Base-by-base conservation (phyloP, 2,329 filamentous ascomycete genomes). In the Colletotrichum sublineola region DNA sequence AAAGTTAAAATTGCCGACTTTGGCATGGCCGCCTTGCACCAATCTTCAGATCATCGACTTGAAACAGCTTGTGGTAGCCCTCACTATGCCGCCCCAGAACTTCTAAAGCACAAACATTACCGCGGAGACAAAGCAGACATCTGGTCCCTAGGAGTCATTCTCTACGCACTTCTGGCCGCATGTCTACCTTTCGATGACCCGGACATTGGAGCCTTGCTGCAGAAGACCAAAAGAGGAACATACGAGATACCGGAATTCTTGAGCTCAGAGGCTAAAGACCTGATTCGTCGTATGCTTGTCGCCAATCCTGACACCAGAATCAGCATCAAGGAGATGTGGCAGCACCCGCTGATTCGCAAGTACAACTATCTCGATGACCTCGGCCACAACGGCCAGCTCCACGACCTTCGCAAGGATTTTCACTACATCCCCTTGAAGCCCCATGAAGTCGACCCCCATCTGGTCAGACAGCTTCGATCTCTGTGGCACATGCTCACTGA, bases 1-100 rank as follows among this genome's bases (percentile, higher is more conserved):
- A 91, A 93, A 70, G 91, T 98, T 81, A 99, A 98, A 83, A 91
- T 99, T 77, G 96, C 96, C 63, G 96, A 99, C 81, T 99, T 99
- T 81, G 96, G 96, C 53, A 98, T 99, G 95, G 96, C 96, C 56
- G 96, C 96, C 4, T 86, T 98, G 53, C 90, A 92, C 74, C 96
- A 98, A 80, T 93, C 93, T 4, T 88, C 90, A 33, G 92, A 91
- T 11, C 92, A 94, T 75, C 91, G 92, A 79, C 88, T 99, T 38
- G 93, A 90, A 68, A 98, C 96, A 0, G 94, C 96, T 5, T 99
- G 96, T 77, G 96, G 96, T 29, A 98, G 96, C 75, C 96, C 96
- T 31, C 96, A 98, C 82, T 99, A 99, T 78, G 96, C 96, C 24
- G 95, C 96, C 0, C 96, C 96, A 0, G 96, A 99, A 80, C 90